phyloP scores from a whole-genome alignment of 2,329 filamentous ascomycete genomes.

The Hyphodiscus sp. region DNA sequence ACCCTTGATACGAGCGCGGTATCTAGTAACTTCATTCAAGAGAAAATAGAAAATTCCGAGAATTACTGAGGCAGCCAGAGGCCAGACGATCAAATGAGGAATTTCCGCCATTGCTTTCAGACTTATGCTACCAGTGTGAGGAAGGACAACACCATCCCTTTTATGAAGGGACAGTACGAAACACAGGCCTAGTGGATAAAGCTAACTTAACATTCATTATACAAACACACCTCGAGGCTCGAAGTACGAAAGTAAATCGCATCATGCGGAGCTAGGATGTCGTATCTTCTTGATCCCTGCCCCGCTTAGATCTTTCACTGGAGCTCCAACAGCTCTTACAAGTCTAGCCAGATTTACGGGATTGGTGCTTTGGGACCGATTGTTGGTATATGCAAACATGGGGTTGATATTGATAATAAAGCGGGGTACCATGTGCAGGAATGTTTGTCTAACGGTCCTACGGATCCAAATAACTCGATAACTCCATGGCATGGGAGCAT shows the following conservation, averaged over 20 bases:
- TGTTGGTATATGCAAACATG: not conserved
- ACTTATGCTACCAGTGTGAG: not conserved
- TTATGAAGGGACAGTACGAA: not conserved
- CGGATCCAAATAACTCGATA: not conserved
- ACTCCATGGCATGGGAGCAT: not conserved
- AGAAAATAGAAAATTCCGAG: constrained; percentile 1
- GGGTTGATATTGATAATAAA: not conserved
- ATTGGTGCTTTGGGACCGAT: not conserved
- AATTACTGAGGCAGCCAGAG: not conserved
- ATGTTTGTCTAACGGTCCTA: not conserved
- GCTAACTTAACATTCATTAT: not conserved
- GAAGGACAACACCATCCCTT: not conserved
- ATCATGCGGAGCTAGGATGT: not conserved
- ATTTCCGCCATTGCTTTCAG: not conserved
- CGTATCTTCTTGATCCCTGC: not conserved
- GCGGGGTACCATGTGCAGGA: not conserved
- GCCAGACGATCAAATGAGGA: not conserved
- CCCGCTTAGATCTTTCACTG: not conserved
- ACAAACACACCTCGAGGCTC: not conserved
- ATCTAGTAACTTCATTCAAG: constrained; percentile 2
- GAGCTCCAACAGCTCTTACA: not conserved
- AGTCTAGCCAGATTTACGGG: not conserved
- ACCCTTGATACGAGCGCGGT: constrained; percentile 37
- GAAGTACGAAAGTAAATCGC: not conserved
- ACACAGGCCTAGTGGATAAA: not conserved